phyloP scores from a whole-genome alignment of 805 yeast species.

The Nakazawaea wickerhamii region DNA sequence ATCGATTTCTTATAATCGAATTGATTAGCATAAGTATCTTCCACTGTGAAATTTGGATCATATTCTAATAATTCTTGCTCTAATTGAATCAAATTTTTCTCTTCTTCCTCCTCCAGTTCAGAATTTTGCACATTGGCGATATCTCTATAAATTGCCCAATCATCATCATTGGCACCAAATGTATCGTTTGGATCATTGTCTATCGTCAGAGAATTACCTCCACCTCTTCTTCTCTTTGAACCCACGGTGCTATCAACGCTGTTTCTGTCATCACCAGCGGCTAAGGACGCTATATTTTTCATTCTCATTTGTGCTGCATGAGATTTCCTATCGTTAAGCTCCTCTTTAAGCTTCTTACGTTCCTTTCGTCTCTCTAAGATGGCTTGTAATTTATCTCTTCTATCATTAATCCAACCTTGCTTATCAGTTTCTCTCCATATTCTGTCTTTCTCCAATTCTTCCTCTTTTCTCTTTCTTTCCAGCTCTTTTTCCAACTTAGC shows the following conservation, averaged over 20 bases:
- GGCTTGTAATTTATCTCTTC: constrained; percentile 53
- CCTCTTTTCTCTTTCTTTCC: constrained; percentile 55
- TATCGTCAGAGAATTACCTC: constrained; percentile 48
- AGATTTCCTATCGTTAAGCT: constrained; percentile 83
- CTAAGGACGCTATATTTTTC: constrained; percentile 85
- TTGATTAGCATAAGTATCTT: constrained; percentile 75
- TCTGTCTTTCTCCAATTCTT: constrained; percentile 57
- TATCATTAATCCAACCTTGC: constrained; percentile 71
- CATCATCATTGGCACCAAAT: constrained; percentile 93
- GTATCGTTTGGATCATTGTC: constrained; percentile 92
- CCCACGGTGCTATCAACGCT: constrained; percentile 17
- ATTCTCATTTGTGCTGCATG: constrained; percentile 87
- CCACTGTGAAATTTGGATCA: constrained; percentile 83
- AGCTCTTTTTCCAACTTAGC: constrained; percentile 73
- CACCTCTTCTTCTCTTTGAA: constrained; percentile 42
- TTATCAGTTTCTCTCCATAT: constrained; percentile 75
- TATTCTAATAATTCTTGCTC: constrained; percentile 73
- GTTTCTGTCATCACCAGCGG: constrained; percentile 51
- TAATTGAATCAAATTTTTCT: constrained; percentile 48
- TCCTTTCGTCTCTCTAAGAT: constrained; percentile 64
- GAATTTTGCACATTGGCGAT: constrained; percentile 72
- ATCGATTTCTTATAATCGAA: constrained; percentile 81
- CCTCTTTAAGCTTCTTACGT: constrained; percentile 63
- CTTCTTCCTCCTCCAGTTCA: constrained; percentile 74
- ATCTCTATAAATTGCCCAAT: constrained; percentile 88